Conservation (phyloP, 371 early-diverging fungal genomes). For the Umbelopsis sp. region DNA sequence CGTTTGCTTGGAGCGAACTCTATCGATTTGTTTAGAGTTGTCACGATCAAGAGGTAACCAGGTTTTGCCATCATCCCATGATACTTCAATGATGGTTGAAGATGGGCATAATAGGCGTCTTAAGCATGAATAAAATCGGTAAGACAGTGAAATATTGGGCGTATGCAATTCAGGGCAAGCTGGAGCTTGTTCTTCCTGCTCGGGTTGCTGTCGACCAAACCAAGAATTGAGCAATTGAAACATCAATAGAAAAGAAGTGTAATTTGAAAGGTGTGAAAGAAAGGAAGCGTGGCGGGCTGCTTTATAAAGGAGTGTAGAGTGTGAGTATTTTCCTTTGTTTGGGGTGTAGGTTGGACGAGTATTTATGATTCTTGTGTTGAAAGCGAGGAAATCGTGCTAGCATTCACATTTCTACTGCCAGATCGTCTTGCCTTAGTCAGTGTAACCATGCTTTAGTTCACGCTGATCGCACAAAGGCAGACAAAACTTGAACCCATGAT, state of each 20-base stretch:
- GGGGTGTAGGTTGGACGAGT: not conserved
- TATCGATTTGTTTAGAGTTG: conserved; percentile 24
- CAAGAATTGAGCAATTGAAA: conserved; percentile 7
- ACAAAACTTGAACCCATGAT: conserved; percentile 12
- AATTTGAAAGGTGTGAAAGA: not conserved
- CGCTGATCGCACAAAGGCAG: conserved; percentile 8
- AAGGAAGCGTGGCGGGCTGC: not conserved
- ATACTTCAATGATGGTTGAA: conserved; percentile 8
- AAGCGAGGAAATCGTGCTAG: not conserved
- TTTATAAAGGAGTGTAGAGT: not conserved
- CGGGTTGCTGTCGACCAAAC: not conserved
- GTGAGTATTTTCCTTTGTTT: not conserved
- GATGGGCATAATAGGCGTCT: not conserved
- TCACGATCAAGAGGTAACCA: conserved; percentile 25
- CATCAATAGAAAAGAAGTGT: not conserved
- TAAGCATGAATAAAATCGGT: not conserved
- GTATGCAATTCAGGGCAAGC: conserved; percentile 16
- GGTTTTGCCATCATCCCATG: conserved; percentile 5
- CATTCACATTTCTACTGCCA: not conserved
- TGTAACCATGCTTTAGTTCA: conserved; percentile 19
- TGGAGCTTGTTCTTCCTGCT: not conserved
- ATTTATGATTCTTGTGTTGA: not conserved
- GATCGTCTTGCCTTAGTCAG: not conserved
- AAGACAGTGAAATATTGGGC: conserved; percentile 1
- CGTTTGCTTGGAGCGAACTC: conserved; percentile 21